Evolutionary conservation across 805 yeast genomes (phyloP), one percentile per base, ranked within the genome.

Genomic region (Pichia scutulata): DNA sequence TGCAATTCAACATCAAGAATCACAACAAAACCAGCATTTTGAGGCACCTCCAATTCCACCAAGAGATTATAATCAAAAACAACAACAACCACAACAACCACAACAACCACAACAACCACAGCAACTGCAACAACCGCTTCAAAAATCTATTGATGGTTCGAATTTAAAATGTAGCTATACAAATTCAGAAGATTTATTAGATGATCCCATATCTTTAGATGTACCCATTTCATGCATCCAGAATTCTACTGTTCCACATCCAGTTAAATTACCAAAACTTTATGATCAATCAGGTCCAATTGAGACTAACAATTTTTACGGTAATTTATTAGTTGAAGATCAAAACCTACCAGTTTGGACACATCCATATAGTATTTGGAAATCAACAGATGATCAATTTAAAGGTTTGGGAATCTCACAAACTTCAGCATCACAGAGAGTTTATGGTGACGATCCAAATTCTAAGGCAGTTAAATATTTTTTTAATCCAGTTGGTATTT

Each of bases 311-410:
- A 86, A 86, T 60, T 87, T 86, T 60, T 87, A 82, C 63, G 83
- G 85, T 37, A 87, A 87, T 65, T 66, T 87, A 64, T 65, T 86
- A 12, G 72, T 87, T 36, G 89, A 75, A 0, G 73, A 74, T 49
- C 92, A 84, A 60, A 77, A 80, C 2, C 71, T 77, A 50, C 87
- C 92, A 0, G 76, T 81, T 0, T 87, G 90, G 89, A 80, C 92
- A 0, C 89, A 84, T 57, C 96, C 96, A 1, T 86, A 86, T 60
- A 78, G 87, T 28, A 67, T 85, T 7, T 86, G 90, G 92, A 74
- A 75, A 55, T 70, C 82, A 9, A 56, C 49, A 4, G 70, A 66
- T 44, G 63, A 62, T 21, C 56, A 59, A 19, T 72, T 65, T 49
- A 66, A 65, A 45, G 95, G 95, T 2, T 61, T 86, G 47, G 89